Evolutionary conservation across 2,329 filamentous ascomycete species (phyloP).

Genomic region (Pseudocercospora musae): DNA sequence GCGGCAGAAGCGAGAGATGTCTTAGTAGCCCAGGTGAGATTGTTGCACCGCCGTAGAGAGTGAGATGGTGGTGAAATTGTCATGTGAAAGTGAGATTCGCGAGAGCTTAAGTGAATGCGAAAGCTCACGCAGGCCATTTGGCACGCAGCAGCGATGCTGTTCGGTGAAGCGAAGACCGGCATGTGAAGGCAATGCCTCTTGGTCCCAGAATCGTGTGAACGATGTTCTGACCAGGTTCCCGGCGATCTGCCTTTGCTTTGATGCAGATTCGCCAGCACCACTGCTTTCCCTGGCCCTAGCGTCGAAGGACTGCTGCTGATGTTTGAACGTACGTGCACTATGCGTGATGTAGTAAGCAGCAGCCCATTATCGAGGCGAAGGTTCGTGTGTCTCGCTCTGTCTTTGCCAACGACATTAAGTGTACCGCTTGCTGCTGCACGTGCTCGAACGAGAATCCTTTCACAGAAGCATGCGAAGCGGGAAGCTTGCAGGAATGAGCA

Average conservation of each 20-base stretch:
- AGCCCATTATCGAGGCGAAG: background rate
- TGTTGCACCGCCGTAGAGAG: background rate
- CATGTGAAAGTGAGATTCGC: background rate
- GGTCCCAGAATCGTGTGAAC: too few relatives aligned
- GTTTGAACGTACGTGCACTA: too few relatives aligned
- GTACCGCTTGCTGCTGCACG: background rate
- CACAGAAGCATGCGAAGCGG: background rate
- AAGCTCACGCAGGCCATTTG: background rate
- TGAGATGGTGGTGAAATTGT: background rate
- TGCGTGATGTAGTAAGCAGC: too few relatives aligned
- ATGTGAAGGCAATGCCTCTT: too few relatives aligned
- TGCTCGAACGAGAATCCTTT: background rate
- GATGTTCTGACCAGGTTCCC: too few relatives aligned
- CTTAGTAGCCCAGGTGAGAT: background rate
- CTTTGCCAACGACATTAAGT: background rate
- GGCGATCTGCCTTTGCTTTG: too few relatives aligned
- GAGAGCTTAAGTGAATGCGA: background rate
- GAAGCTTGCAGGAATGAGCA: too few relatives aligned
- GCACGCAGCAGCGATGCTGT: too few relatives aligned
- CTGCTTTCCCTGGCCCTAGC: too few relatives aligned
- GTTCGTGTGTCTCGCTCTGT: background rate
- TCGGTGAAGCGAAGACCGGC: too few relatives aligned
- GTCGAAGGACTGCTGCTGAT: too few relatives aligned
- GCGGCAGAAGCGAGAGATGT: background rate
- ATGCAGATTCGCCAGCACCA: too few relatives aligned